Base-by-base conservation (phyloP, 2,329 filamentous ascomycete species). In the Xylaria multiplex region DNA sequence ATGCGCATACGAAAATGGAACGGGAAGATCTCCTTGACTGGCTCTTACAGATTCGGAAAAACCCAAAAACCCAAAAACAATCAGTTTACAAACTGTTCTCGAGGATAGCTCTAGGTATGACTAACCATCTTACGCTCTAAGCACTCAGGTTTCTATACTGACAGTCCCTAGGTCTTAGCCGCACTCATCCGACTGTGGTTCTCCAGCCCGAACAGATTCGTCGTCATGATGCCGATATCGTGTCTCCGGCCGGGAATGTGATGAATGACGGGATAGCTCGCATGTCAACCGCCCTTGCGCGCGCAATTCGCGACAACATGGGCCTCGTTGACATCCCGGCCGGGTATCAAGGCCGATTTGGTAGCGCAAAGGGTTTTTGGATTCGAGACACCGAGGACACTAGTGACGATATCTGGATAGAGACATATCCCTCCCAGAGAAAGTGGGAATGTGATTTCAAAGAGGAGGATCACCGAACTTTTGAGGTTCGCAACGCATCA, bases 291-390 rank as follows among this genome's bases (percentile, higher is more conserved):
- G 84, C 80, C 1, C 83, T 91, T 2, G 88, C 87, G 0, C 74
- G 77, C 1, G 79, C 80, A 48, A 81, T 93, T 5, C 82, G 84
- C 30, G 73, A 81, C 0, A 67, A 68, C 0, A 80, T 91, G 8
- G 84, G 84, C 0, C 77, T 90, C 0, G 70, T 75, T 0, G 81
- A 85, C n/a, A 75, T 86, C 0, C 90, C 91, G 0, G 86, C 86
- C 40, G 89, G 84, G 0, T 88, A 90, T 52, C 92, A 95, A 76
- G 91, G 82, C 1, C 85, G 92, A 0, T 85, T 94, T 42, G 90
- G 88, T 9, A 87, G 90, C 19, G 90, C 90, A 0, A 95, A 95
- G 75, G 92, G 92, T 0, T 82, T 94, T 69, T 94, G 91, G 91
- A 83, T 90, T 53, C 77, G 90, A 5, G 88, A 90, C 69, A 80